Percentiles rank a stretch among this genome's conserved stretches.
These are phyloP conservation scores for Zasmidium angulare DNA, from an alignment of 2,329 filamentous ascomycete genomes.

Conservation along the genomic window DNA sequence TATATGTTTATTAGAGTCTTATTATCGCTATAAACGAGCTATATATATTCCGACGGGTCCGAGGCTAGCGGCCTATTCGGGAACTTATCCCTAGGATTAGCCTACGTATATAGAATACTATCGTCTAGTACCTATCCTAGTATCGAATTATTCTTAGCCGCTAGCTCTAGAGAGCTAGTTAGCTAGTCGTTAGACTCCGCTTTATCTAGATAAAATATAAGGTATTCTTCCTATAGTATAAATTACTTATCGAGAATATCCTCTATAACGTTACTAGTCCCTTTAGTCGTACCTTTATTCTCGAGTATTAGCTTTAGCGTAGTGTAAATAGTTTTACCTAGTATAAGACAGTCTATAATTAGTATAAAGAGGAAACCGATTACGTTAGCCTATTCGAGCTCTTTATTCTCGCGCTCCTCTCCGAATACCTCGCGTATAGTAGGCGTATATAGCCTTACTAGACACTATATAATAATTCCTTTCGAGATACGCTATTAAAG, in stretches of 20 bases:
- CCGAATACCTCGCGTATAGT: neutral
- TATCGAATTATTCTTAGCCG: neutral
- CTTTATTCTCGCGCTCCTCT: neutral
- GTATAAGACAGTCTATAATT: neutral
- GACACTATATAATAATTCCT: neutral
- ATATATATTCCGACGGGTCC: neutral
- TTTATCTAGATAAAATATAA: neutral
- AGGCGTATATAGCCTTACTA: neutral
- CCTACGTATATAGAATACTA: neutral
- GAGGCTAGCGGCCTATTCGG: neutral
- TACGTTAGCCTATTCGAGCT: neutral
- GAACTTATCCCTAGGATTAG: neutral
- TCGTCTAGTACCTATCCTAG: neutral
- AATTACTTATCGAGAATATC: neutral
- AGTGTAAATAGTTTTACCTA: neutral
- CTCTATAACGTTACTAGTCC: neutral
- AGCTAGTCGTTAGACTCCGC: too few species aligned
- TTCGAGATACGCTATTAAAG: neutral
- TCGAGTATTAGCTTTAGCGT: neutral
- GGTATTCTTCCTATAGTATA: neutral
- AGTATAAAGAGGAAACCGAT: neutral
- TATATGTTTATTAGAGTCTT: neutral
- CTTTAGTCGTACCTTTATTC: neutral
- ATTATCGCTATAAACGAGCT: neutral
- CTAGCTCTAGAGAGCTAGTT: neutral